These are phyloP conservation scores for Zygosaccharomyces rouxii DNA, from an alignment of 805 yeast species.

Conservation along the genomic window DNA sequence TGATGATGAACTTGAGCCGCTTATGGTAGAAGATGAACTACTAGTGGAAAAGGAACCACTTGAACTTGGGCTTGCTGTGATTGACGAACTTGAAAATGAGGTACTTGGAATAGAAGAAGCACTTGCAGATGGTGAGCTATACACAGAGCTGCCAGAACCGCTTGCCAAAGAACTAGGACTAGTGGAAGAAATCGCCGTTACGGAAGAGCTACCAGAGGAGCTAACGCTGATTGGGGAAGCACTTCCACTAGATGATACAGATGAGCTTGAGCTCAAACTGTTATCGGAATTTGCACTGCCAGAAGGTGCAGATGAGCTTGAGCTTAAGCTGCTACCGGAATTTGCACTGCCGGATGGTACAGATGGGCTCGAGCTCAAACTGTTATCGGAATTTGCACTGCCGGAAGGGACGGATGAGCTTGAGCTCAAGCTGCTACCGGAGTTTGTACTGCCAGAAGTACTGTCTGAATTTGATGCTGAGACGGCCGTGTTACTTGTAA, in stretches of 20 bases:
- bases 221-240: not conserved
- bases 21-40: constrained; percentile 2
- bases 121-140: constrained; percentile 5
- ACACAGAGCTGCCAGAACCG: constrained; percentile 1
- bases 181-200: not conserved
- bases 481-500: constrained; percentile 3
- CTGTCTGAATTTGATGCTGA: not conserved
- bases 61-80: constrained; percentile 3
- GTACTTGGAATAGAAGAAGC: constrained; percentile 7
- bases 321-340: not conserved
- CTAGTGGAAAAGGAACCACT: constrained; percentile 2
- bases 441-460: not conserved
- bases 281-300: too few species aligned
- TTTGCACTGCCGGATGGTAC: not conserved
- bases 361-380: not conserved
- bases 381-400: not conserved
- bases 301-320: not conserved
- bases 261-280: not conserved
- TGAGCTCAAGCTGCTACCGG: not conserved
- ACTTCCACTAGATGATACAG: not conserved
- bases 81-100: constrained; percentile 10
- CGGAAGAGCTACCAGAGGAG: too few species aligned
- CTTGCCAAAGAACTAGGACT: not conserved
- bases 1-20: constrained; percentile 13
- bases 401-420: not conserved